A percentile compares a stretch with the other conserved stretches of the same genome.
These are phyloP conservation scores for Adenanthera pavonina DNA, from an alignment of 306 rosid genomes.

Conservation along the genomic window DNA sequence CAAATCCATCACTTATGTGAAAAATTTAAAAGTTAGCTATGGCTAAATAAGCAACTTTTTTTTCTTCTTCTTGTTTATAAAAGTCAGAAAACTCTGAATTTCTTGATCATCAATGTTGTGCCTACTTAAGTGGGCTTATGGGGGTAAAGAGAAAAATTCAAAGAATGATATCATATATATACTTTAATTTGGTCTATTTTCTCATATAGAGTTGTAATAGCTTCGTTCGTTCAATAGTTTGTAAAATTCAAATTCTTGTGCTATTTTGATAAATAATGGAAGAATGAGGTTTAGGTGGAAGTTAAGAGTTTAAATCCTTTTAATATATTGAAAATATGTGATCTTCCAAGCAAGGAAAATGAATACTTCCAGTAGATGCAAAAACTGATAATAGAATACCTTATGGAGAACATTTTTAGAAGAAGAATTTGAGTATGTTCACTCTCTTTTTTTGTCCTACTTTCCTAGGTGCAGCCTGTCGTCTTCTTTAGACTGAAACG, in stretches of 20 bases:
- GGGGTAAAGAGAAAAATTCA: no score
- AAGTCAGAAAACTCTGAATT: no score
- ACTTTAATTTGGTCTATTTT: no score
- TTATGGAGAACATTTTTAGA: no score
- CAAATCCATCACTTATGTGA: no score
- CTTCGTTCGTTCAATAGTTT: slow-evolving; percentile 72
- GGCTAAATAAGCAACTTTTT: no score
- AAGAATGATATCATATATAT: no score
- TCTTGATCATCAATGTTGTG: no score
- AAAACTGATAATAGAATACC: background rate
- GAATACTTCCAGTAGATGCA: slow-evolving; percentile 14
- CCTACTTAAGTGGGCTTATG: no score
- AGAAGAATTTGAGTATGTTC: background rate
- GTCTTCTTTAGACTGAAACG: slow-evolving; percentile 67
- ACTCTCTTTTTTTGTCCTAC: slow-evolving; percentile 56
- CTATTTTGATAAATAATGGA: slow-evolving; percentile 7
- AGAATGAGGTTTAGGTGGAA: background rate
- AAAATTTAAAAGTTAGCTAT: no score
- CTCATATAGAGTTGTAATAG: slow-evolving; percentile 40
- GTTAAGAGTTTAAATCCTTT: no score
- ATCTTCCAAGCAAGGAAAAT: slow-evolving; percentile 5
- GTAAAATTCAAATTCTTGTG: slow-evolving; percentile 33
- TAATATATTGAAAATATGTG: background rate
- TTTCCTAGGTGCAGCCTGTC: slow-evolving; percentile 69
- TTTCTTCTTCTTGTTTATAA: no score